These are phyloP conservation scores for Magnolia changhungtana DNA, from an alignment of 164 flowering plant genomes.

Conservation along the genomic window DNA sequence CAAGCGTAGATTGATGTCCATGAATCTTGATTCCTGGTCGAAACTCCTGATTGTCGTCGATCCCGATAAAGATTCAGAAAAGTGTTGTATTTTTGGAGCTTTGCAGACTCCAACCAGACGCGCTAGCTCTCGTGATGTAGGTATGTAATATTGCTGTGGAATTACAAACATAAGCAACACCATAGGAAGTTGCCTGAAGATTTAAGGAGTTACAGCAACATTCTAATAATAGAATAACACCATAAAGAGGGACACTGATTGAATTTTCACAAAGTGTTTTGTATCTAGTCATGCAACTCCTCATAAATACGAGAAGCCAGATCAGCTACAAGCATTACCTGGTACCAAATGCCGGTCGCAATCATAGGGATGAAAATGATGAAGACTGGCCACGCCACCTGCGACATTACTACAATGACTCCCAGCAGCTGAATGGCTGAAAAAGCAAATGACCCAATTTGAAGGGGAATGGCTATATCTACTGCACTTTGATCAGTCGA, in stretches of 20 bases:
- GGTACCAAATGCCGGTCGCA: slow-evolving; percentile 63
- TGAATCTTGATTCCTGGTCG: slow-evolving; percentile 35
- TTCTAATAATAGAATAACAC: neutral
- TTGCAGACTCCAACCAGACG: slow-evolving; percentile 34
- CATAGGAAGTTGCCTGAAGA: too few species aligned
- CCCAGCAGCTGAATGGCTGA: slow-evolving; percentile 67
- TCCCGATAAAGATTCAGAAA: slow-evolving; percentile 43
- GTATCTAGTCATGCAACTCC: too few species aligned
- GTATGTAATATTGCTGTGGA: slow-evolving; percentile 37
- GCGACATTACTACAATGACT: slow-evolving; percentile 81
- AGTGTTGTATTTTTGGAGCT: slow-evolving; percentile 46
- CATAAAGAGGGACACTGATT: neutral
- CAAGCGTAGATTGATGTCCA: slow-evolving; percentile 24
- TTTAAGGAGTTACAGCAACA: neutral
- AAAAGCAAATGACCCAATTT: slow-evolving; percentile 47
- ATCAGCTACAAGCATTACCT: slow-evolving; percentile 43
- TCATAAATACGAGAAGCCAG: neutral
- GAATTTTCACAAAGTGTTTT: neutral
- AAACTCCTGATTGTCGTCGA: slow-evolving; percentile 43
- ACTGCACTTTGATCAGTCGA: slow-evolving; percentile 89
- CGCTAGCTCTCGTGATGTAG: slow-evolving; percentile 31
- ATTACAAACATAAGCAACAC: neutral
- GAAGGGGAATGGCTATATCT: slow-evolving; percentile 48
- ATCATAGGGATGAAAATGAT: slow-evolving; percentile 66
- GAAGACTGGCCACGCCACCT: slow-evolving; percentile 87